Evolutionary conservation across 495 filamentous ascomycete species (phyloP), one percentile per base, ranked within the genome.

Genomic region (Cairneyella variabilis): DNA sequence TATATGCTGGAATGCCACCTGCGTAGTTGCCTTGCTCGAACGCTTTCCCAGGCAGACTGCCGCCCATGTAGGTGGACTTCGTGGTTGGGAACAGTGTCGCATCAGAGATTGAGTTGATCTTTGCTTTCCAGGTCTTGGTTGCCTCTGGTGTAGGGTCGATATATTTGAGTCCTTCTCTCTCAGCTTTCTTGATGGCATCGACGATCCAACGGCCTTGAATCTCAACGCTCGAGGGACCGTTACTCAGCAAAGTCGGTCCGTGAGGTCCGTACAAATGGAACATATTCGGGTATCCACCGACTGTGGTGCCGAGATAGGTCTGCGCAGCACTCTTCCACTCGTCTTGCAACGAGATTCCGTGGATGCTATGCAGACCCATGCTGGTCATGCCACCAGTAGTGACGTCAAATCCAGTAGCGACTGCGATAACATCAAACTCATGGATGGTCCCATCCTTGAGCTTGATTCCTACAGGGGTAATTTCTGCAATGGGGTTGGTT

Each of bases 341-440:
- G 9, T 75, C 69, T 11, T 65, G 42, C 3, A 83, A 44, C 3
- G 60, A 61, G 5, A 64, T 56, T 8, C 67, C 67, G 25, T 69
- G 53, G 44, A 70, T 71, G 48, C 71, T 70, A 2, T 59, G 59
- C 41, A 83, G 65, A 14, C 65, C 71, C 40, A 83, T 68, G 10
- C 66, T 61, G 0, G 72, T 69, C 40, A 79, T 57, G 5, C 74
- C 69, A 5, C 76, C 78, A 1, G 76, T 79, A 9, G 75, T 69
- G 14, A 67, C 71, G 59, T 81, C 27, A 58, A 77, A 82, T n/a
- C 77, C 78, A 0, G 78, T 80, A 0, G 77, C 77, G 20, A 80
- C 64, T 16, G 66, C 67, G 48, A 82, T 66, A 37, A 48, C 38
- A 47, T 74, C 76, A 10, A 79, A 64, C 16, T 79, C 73, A n/a